Evolutionary conservation across 2,329 filamentous ascomycete species (phyloP), one percentile per base, ranked within the genome.

Genomic region (Penicillium sp.): DNA sequence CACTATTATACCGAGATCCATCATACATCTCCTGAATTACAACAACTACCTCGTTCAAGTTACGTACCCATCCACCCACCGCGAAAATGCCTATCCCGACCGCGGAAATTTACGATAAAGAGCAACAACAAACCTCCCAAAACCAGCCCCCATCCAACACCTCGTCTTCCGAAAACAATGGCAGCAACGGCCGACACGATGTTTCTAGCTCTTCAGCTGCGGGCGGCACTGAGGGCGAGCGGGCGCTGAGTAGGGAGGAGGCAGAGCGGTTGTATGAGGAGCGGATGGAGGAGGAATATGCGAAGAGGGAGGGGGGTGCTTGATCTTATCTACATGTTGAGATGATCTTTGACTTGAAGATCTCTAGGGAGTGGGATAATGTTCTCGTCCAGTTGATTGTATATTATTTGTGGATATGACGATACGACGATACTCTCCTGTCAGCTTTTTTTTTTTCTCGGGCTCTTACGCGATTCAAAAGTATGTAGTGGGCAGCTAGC

Each of bases 201-300:
- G 60, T 64, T 14, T 62, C 62, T 13, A 57, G 61, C 6, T 64
- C 60, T 13, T 57, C 62, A 5, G 35, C 50, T 5, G 46, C 58
- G 27, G 62, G 60, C 46, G 60, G 60, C 29, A 48, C 58, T 14
- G 62, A 64, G 9, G 58, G 62, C 21, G 64, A 67, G 23, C 62
- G 60, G 23, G 56, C 64, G n/a, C 53, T 74, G 68, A 78, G 70
- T 54, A 73, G 72, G 61, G 75, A 75, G 48, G 76, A 79, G 56
- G 76, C 74, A 2, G 77, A 79, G 58, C 69, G 72, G 13, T 58
- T 77, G 42, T 80, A 79, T 58, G 72, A 78, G 59, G 77, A 80
- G 64, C 71, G 75, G 14, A 80, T 80, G 66, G 78, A 78, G 67
- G 77, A 78, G 47, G 78, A 81, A 64, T 77, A 78, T 67, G 75